phyloP scores from a whole-genome alignment of 139 green algal genomes.

The Chlamydomonas sp. region DNA sequence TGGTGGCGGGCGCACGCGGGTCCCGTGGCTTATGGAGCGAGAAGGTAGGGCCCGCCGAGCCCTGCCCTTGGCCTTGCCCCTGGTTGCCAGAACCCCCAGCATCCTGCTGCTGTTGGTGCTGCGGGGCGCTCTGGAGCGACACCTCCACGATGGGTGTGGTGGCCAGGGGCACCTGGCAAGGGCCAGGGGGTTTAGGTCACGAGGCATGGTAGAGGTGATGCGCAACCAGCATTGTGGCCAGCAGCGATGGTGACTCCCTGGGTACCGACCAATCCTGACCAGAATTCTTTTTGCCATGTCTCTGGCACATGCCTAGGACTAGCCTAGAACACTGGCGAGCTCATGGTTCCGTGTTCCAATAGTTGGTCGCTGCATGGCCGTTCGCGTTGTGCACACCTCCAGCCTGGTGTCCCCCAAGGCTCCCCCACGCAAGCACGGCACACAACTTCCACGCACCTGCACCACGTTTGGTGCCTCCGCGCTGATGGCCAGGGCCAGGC shows the following conservation, averaged over 20 bases:
- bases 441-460: not conserved
- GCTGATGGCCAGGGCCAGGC: constrained; percentile 33
- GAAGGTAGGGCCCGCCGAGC: not conserved
- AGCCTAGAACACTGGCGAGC: not conserved
- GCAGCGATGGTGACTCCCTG: not conserved
- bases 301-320: not conserved
- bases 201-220: not conserved
- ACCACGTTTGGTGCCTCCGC: not conserved
- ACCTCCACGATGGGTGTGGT: constrained; percentile 19
- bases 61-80: not conserved
- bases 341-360: too few species aligned
- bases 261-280: too few species aligned
- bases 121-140: constrained; percentile 20
- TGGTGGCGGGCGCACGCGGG: not conserved
- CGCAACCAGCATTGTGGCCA: not conserved
- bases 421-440: not conserved
- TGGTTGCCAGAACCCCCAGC: not conserved
- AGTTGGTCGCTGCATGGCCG: too few species aligned
- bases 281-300: too few species aligned
- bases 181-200: not conserved
- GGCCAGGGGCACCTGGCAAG: constrained; percentile 18
- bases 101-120: not conserved
- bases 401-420: not conserved
- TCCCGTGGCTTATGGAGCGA: not conserved
- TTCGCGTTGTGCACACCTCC: not conserved